Evolutionary conservation across 495 filamentous ascomycete genomes (phyloP).

Genomic region (Penicillium herquei): DNA sequence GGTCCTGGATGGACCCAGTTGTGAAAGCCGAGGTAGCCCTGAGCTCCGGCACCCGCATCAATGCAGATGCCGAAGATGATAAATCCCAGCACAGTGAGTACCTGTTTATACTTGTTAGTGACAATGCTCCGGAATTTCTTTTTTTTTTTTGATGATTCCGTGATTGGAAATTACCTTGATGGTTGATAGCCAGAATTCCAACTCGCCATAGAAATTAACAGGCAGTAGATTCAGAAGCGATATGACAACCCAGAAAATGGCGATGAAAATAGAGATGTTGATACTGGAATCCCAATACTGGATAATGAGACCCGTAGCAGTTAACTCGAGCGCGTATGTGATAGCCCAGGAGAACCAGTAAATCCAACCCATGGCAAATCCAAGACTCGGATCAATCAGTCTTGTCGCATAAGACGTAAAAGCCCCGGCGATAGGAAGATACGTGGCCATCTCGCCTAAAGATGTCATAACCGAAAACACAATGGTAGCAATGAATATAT

Average conservation of each 20-base stretch:
- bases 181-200: constrained; percentile 1
- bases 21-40: constrained; percentile 53
- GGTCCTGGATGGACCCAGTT: constrained; percentile 64
- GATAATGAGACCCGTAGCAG: constrained; percentile 64
- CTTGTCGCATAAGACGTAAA: constrained; percentile 66
- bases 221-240: constrained; percentile 57
- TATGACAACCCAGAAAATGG: constrained; percentile 63
- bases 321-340: constrained; percentile 64
- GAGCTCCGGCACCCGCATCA: constrained; percentile 55
- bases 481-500: constrained; percentile 52
- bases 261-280: constrained; percentile 55
- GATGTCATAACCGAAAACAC: constrained; percentile 49
- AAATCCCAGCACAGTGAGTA: constrained; percentile 55
- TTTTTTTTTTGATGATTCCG: too few species aligned
- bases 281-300: constrained; percentile 60
- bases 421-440: constrained; percentile 66
- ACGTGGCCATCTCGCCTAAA: constrained; percentile 66
- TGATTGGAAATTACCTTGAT: neutral
- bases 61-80: constrained; percentile 35
- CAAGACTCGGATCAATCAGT: constrained; percentile 63
- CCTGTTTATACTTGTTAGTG: constrained; percentile 54
- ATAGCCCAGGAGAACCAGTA: constrained; percentile 51
- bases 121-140: constrained; percentile 49
- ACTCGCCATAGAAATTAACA: constrained; percentile 28
- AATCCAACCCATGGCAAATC: constrained; percentile 74